Conservation (phyloP, 1,139 yeast genomes). For the Kodamaea fungicola region DNA sequence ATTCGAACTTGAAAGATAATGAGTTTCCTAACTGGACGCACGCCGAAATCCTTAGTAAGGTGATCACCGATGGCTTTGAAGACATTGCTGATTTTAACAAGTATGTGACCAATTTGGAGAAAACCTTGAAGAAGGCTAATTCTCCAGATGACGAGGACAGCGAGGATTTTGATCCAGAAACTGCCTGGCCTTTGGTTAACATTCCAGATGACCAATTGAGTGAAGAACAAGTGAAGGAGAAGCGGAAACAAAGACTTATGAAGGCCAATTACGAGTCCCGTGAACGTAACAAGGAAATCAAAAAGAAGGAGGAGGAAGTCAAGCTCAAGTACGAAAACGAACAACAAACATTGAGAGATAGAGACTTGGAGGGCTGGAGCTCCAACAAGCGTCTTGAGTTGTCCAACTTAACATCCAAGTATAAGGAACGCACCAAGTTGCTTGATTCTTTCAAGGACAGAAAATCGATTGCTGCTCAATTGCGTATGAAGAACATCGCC, state of each 20-base stretch:
- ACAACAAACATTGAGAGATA: slow-evolving; percentile 75
- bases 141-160: slow-evolving; percentile 43
- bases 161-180: slow-evolving; percentile 48
- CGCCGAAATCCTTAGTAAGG: slow-evolving; percentile 27
- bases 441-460: slow-evolving; percentile 81
- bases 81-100: slow-evolving; percentile 69
- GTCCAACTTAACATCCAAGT: slow-evolving; percentile 49
- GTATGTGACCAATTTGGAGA: slow-evolving; percentile 64
- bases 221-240: slow-evolving; percentile 81
- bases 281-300: slow-evolving; percentile 75
- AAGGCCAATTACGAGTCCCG: slow-evolving; percentile 91
- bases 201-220: slow-evolving; percentile 78
- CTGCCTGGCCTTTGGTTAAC: slow-evolving; percentile 72
- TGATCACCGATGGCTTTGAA: slow-evolving; percentile 75
- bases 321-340: slow-evolving; percentile 50
- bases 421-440: slow-evolving; percentile 67
- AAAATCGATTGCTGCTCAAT: slow-evolving; percentile 87
- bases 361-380: slow-evolving; percentile 79
- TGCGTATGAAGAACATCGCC: slow-evolving; percentile 89
- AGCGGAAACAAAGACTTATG: slow-evolving; percentile 74
- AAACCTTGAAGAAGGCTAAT: slow-evolving; percentile 68
- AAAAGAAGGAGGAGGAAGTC: slow-evolving; percentile 53
- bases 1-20: slow-evolving; percentile 52
- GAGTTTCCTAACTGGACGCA: slow-evolving; percentile 46
- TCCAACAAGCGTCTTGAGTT: slow-evolving; percentile 63